Evolutionary conservation across 441 rosid genomes (phyloP), one percentile per base, ranked within the genome.

Genomic region (Melianthus villosus): DNA sequence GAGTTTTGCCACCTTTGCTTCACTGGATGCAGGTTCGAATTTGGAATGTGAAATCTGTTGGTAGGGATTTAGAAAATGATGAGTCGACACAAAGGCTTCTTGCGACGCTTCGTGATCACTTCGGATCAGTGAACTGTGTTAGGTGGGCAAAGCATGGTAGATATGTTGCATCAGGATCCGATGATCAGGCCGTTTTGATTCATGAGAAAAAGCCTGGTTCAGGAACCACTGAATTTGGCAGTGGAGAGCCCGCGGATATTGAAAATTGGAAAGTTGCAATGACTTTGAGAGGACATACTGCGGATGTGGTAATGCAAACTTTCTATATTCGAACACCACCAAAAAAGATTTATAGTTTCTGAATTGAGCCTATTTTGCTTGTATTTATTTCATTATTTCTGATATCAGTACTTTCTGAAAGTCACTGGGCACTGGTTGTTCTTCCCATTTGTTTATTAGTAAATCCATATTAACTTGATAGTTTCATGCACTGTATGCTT

Each of bases 121-220:
- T 84, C 62, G 98, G 96, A 25, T 89, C 96, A 7, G 98, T 89
- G 13, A 89, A 89, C 62, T 89, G 98, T 60, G 93, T 89, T 47
- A 71, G 98, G 59, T 89, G 98, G 96, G 96, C 98, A 17, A 89
- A 84, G 70, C 83, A 84, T 52, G 82, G 94, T 9, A 68, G 86
- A 28, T 77, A 59, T 40, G 62, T 89, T 44, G 98, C 98, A 36
- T 84, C 98, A 9, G 94, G 94, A 17, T 89, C 98, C 50, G 98
- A 89, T 56, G 98, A 89, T 71, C 85, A 81, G 63, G 84, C 71
- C 47, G 81, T 89, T 66, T 62, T 76, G 47, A 53, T 81, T 50
- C 98, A 89, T 39, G 98, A 89, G 62, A 77, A 77, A 58, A 89
- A 89, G 72, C 92, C 96, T 58, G 96, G 94, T 60, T 77, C 98